Evolutionary conservation across 2,329 filamentous ascomycete species (phyloP), one percentile per base, ranked within the genome.

Genomic region (Fusarium sp.): DNA sequence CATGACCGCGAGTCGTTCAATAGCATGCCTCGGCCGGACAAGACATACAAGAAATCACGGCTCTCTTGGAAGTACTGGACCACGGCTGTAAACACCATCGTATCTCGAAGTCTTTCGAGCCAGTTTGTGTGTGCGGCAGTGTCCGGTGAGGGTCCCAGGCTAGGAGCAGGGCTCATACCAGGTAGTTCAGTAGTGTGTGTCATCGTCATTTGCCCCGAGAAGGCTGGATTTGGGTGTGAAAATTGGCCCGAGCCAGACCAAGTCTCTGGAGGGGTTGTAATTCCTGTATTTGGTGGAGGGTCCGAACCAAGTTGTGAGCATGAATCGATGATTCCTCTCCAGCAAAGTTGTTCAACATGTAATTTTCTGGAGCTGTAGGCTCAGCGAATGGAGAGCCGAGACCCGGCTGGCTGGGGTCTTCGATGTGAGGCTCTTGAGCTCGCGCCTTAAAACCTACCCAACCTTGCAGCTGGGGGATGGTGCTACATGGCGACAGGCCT

Each of bases 121-220:
- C 2, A 7, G 4, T 47, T 13, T 1, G 3, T 1, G 1, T 23
- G 7, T n/a, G 3, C 0, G 12, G 5, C 5, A 6, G 12, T 13
- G 0, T 2, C 36, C 2, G 18, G 8, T 2, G 1, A 0, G 0
- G 51, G 23, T 10, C 0, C 18, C 1, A 4, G 30, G 11, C 15
- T 3, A 1, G 47, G 28, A 0, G 30, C 8, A n/a, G 28, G 16
- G 10, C 4, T 27, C 4, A 0, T 2, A 8, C 34, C 28, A 11
- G 8, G 10, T 13, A 2, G 43, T 2, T 7, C 9, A 1, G 5
- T 28, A 9, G 16, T 3, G 1, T 6, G 18, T 4, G 36, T 15
- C 2, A 37, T 7, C n/a, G 12, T 4, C 1, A 9, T 10, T 7
- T 1, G 11, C 2, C 3, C 30, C 4, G 28, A 6, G 3, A 5